A percentile compares a stretch with the other conserved stretches of the same genome.
Evolutionary conservation across 2,329 filamentous ascomycete species (phyloP).

Genomic region (Colletotrichum godetiae): DNA sequence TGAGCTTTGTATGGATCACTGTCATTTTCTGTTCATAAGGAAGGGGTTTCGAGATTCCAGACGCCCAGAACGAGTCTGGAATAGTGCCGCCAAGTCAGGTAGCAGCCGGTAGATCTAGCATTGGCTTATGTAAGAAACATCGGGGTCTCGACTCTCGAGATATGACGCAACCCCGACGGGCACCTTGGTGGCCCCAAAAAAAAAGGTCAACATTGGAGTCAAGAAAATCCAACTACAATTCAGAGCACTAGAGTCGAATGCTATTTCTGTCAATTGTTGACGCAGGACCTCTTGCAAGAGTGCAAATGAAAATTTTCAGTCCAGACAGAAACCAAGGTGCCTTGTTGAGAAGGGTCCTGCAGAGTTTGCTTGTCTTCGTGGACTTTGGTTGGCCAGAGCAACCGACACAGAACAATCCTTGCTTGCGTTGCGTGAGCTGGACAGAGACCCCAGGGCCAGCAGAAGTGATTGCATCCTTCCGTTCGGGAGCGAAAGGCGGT

Average conservation of each 20-base stretch:
- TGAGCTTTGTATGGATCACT: background rate
- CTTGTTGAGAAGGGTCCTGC: background rate
- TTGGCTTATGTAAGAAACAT: slow-evolving; percentile 11
- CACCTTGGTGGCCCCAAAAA: background rate
- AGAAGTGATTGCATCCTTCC: slow-evolving; percentile 8
- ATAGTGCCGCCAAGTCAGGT: background rate
- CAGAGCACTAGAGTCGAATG: too few species aligned
- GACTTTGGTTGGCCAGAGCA: slow-evolving; percentile 24
- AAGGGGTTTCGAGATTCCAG: background rate
- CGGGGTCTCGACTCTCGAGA: background rate
- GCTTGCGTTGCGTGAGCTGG: slow-evolving; percentile 9
- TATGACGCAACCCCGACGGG: slow-evolving; percentile 22
- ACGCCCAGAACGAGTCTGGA: background rate
- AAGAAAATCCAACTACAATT: background rate
- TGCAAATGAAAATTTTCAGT: background rate
- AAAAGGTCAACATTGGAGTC: background rate
- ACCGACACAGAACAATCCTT: slow-evolving; percentile 17
- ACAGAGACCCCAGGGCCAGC: background rate
- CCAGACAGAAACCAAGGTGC: background rate
- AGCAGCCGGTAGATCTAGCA: background rate
- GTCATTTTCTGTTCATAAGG: background rate
- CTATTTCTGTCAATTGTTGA: background rate
- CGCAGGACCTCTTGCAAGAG: background rate
- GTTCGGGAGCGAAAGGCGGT: background rate
- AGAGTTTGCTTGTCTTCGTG: background rate